A percentile compares a stretch with the other conserved stretches of the same genome.
phyloP scores from a whole-genome alignment of 768 basidiomycete species.

The Psilocybe azurescens region DNA sequence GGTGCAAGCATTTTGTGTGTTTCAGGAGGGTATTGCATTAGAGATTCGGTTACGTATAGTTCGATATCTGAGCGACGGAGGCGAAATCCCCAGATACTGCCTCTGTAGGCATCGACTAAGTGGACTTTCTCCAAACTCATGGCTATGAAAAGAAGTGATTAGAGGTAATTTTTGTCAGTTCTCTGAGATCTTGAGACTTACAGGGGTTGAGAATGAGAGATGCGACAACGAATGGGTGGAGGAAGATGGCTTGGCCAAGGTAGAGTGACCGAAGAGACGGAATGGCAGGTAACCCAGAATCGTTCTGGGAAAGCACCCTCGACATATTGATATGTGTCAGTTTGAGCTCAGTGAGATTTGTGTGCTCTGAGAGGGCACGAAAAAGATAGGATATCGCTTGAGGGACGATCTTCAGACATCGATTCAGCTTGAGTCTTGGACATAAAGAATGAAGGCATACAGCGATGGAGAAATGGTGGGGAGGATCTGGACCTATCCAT shows the following conservation, averaged over 20 bases:
- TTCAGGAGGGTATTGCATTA: neutral
- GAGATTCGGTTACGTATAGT: slow-evolving; percentile 20
- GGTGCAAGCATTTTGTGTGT: slow-evolving; percentile 1
- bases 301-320: neutral
- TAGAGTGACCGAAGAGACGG: slow-evolving; percentile 47
- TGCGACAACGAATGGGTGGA: slow-evolving; percentile 45
- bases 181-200: slow-evolving; percentile 4
- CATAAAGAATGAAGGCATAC: slow-evolving; percentile 37
- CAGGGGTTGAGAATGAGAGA: slow-evolving; percentile 30
- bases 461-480: slow-evolving; percentile 66
- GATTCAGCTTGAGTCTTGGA: neutral
- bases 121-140: slow-evolving; percentile 38
- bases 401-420: slow-evolving; percentile 46
- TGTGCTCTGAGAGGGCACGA: slow-evolving; percentile 44
- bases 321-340: slow-evolving; percentile 48
- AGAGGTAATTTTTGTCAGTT: neutral
- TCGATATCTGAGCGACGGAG: slow-evolving; percentile 55
- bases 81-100: slow-evolving; percentile 64
- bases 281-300: slow-evolving; percentile 35
- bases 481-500: slow-evolving; percentile 68
- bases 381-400: slow-evolving; percentile 43
- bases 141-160: slow-evolving; percentile 9
- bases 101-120: slow-evolving; percentile 58
- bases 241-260: slow-evolving; percentile 54
- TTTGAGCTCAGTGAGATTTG: slow-evolving; percentile 47